These are phyloP conservation scores for Colletotrichum sp. DNA, from an alignment of 2,329 filamentous ascomycete genomes.

Conservation along the genomic window DNA sequence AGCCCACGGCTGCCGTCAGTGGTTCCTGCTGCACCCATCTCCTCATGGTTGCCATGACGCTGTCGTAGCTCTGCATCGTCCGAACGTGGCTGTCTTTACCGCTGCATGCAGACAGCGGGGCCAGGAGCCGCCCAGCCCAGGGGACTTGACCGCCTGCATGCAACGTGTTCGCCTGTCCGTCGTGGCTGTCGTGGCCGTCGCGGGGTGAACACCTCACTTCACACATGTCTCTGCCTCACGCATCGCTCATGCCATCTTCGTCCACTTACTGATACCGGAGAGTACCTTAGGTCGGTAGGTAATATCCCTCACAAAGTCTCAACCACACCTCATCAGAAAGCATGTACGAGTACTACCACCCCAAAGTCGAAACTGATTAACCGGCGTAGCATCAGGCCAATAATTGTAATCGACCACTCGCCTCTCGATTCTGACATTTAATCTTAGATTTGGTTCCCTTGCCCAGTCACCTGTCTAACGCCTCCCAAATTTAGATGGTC, in stretches of 20 bases:
- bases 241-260: neutral
- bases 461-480: neutral
- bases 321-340: neutral
- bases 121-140: neutral
- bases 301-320: neutral
- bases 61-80: conserved; percentile 16
- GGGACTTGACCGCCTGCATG: conserved; percentile 7
- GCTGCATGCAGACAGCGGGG: conserved; percentile 16
- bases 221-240: neutral
- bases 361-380: neutral
- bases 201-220: neutral
- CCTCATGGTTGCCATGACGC: conserved; percentile 22
- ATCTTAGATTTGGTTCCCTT: conserved; percentile 2
- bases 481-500: conserved; percentile 9
- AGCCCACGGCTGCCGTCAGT: neutral
- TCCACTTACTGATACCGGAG: neutral
- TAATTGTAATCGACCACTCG: conserved; percentile 5
- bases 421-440: neutral
- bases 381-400: neutral
- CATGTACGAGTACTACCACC: neutral
- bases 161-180: conserved; percentile 2
- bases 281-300: neutral
- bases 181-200: neutral
- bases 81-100: neutral
- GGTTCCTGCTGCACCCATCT: neutral